Percentiles rank a stretch among this genome's conserved stretches.
These are phyloP conservation scores for Phytophthora sp. DNA, from an alignment of 352 stramenopile genomes.

Conservation along the genomic window DNA sequence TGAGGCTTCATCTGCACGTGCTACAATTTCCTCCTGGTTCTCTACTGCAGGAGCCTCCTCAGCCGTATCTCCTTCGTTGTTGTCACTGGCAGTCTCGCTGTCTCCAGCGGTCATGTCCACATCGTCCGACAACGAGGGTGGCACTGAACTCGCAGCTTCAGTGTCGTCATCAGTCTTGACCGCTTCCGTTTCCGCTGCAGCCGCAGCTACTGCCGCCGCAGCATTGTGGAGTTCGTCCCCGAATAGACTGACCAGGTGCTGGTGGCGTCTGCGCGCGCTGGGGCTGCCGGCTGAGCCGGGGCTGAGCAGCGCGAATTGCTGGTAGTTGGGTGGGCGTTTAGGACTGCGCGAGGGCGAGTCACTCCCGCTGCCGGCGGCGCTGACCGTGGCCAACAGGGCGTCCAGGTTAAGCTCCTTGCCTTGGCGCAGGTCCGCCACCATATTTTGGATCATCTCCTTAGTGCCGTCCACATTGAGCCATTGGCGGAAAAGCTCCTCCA, in stretches of 20 bases:
- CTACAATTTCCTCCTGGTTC: conserved; percentile 18
- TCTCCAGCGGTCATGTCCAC: conserved; percentile 50
- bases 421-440: conserved; percentile 80
- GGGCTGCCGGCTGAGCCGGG: conserved; percentile 44
- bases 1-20: neutral
- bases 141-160: neutral
- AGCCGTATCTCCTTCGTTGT: conserved; percentile 14
- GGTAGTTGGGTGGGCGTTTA: conserved; percentile 84
- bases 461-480: conserved; percentile 89
- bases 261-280: conserved; percentile 56
- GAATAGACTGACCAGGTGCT: conserved; percentile 80
- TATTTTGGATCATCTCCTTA: conserved; percentile 84
- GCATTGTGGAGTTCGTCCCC: conserved; percentile 69
- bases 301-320: conserved; percentile 55
- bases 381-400: conserved; percentile 34
- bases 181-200: conserved; percentile 20
- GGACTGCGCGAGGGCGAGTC: conserved; percentile 77
- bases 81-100: conserved; percentile 24
- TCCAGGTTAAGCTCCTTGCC: conserved; percentile 71
- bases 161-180: conserved; percentile 15
- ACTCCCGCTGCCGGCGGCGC: conserved; percentile 19
- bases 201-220: conserved; percentile 14
- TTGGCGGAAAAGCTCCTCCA: conserved; percentile 88
- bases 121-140: conserved; percentile 44
- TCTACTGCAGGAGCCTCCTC: conserved; percentile 6